A percentile compares a stretch with the other conserved stretches of the same genome.
Evolutionary conservation across 108 stramenopile species (phyloP).

Genomic region (Conticribra weissflogii): DNA sequence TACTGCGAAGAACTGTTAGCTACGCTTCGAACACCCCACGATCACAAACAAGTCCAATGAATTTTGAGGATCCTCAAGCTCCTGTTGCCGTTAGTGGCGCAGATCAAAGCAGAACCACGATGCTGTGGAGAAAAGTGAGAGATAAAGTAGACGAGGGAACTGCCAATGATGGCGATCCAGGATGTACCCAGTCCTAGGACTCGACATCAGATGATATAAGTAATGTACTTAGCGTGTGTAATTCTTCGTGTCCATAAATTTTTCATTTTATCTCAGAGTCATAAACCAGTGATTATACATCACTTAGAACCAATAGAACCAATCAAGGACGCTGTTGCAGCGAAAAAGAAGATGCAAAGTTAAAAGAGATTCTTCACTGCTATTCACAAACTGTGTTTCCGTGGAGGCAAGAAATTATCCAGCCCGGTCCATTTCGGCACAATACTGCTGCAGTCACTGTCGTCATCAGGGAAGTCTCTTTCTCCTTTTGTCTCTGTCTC

Average conservation of each 20-base stretch:
- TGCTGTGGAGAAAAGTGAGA: conserved; percentile 22
- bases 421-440: neutral
- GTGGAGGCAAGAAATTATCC: neutral
- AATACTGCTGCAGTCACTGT: neutral
- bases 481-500: neutral
- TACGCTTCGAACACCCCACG: conserved; percentile 12
- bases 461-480: neutral
- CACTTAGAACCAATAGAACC: too few species aligned
- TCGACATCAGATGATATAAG: neutral
- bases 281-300: too few species aligned
- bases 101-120: neutral
- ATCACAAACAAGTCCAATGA: neutral
- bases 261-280: too few species aligned
- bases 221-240: neutral
- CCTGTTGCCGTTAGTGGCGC: neutral
- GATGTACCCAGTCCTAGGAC: conserved; percentile 9
- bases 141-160: conserved; percentile 6
- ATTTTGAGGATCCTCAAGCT: neutral
- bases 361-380: too few species aligned
- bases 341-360: too few species aligned
- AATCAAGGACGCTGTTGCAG: too few species aligned
- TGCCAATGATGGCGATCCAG: conserved; percentile 1
- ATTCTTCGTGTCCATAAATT: too few species aligned
- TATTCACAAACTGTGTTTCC: neutral
- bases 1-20: conserved; percentile 32